These are phyloP conservation scores for Pulveroboletus sp. DNA, from an alignment of 768 basidiomycete genomes.

Conservation along the genomic window DNA sequence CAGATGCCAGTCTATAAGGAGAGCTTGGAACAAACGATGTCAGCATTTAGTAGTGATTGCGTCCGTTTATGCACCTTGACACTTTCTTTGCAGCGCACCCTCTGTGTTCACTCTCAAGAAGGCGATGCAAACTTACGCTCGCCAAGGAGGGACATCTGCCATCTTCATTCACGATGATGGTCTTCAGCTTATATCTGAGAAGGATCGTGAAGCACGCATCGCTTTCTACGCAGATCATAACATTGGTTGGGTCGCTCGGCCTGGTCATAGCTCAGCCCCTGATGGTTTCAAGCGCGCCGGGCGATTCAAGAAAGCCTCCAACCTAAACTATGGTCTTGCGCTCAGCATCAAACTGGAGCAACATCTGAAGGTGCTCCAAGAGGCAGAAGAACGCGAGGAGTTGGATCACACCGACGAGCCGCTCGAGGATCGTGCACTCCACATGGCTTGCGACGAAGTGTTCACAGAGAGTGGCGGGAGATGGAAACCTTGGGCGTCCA, in stretches of 20 bases:
- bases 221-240: constrained; percentile 54
- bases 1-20: constrained; percentile 91
- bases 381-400: constrained; percentile 41
- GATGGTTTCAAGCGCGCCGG: constrained; percentile 48
- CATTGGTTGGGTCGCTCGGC: constrained; percentile 60
- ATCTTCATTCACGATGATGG: constrained; percentile 65
- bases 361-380: constrained; percentile 36
- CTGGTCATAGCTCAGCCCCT: constrained; percentile 34
- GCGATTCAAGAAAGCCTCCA: constrained; percentile 91
- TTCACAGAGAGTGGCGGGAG: constrained; percentile 52
- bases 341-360: constrained; percentile 36
- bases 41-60: constrained; percentile 26
- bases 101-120: constrained; percentile 64
- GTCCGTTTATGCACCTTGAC: not conserved
- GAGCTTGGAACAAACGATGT: constrained; percentile 79
- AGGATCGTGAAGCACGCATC: constrained; percentile 46
- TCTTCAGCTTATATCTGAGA: constrained; percentile 44
- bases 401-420: constrained; percentile 37
- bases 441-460: constrained; percentile 70
- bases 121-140: constrained; percentile 61
- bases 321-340: constrained; percentile 76
- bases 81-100: constrained; percentile 43
- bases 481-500: constrained; percentile 75
- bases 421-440: constrained; percentile 70
- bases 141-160: constrained; percentile 56